Conservation (phyloP, 345 rosid species). For the Mallotus nudiflorus region DNA sequence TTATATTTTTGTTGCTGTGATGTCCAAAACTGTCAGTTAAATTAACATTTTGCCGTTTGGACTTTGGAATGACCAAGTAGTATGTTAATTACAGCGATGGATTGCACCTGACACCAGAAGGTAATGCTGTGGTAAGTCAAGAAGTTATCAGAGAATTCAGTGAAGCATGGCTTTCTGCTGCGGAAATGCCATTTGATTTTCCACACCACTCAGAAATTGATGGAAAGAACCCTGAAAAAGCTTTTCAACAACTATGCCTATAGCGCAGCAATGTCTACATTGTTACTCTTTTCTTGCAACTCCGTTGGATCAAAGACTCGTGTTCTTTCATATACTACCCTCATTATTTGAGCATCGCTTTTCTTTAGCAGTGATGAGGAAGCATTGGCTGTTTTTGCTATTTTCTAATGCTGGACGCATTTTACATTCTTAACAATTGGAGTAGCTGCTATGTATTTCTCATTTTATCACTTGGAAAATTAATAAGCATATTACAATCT, state of each 20-base stretch:
- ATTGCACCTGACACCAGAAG: conserved; percentile 74
- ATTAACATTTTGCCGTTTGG: neutral
- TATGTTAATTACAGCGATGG: conserved; percentile 64
- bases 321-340: no score
- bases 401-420: no score
- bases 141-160: conserved; percentile 56
- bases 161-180: conserved; percentile 72
- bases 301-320: no score
- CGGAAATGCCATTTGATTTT: conserved; percentile 77
- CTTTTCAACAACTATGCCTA: conserved; percentile 53
- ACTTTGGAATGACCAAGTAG: neutral
- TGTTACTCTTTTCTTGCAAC: no score
- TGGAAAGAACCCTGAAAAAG: conserved; percentile 59
- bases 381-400: no score
- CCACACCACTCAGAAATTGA: conserved; percentile 74
- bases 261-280: conserved; percentile 6
- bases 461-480: no score
- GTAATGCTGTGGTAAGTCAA: conserved; percentile 63
- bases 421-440: no score
- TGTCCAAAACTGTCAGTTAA: neutral
- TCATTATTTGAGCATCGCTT: no score
- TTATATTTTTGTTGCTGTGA: neutral
- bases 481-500: no score
- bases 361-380: no score
- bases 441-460: no score